Evolutionary conservation across 208 protist species (phyloP), one percentile per base, ranked within the genome.

Genomic region (Crithidia brevicula): DNA sequence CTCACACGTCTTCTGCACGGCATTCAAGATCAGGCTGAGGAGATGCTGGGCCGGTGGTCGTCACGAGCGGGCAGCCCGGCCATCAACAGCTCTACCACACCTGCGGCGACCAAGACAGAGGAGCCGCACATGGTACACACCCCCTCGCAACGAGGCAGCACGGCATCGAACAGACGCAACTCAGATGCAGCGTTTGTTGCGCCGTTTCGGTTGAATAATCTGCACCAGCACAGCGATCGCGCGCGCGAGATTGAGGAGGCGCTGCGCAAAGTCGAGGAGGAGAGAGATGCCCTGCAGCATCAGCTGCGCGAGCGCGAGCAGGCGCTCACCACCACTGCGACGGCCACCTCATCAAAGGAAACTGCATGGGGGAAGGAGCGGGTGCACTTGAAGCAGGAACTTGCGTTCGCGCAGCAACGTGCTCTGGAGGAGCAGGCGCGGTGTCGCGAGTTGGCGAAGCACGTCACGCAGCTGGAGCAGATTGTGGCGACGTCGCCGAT

Each of bases 351-450:
- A 9, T 1, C 60, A 18, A 53, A 49, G n/a, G 30, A 72, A 9
- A 67, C 69, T 15, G 71, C 70, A 16, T 72, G 79, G 43, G 22
- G 38, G 16, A 51, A 67, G 34, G 84, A 89, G 45, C 81, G 65
- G 56, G 65, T 62, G 15, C 72, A 70, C 18, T 62, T 89, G 25
- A 69, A 79, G 67, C 40, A 75, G 27, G 75, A 86, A 47, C 67
- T 86, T 15, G 60, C 77, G 18, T 58, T 72, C 25, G 74, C 79
- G 16, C 80, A 79, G 58, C 67, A 81, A 28, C 57, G 54, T 20
- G 54, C 76, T 1, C 45, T 79, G 54, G 59, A 79, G 62, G 74
- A 81, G 51, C 82, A 84, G 45, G 42, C 64, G 18, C 40, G 56
- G 31, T 60, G 36, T 50, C 58, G 62, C 4, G 63, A 74, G 13